Conservation (phyloP, 148 eudicot species). For the Nyssa sinensis region DNA sequence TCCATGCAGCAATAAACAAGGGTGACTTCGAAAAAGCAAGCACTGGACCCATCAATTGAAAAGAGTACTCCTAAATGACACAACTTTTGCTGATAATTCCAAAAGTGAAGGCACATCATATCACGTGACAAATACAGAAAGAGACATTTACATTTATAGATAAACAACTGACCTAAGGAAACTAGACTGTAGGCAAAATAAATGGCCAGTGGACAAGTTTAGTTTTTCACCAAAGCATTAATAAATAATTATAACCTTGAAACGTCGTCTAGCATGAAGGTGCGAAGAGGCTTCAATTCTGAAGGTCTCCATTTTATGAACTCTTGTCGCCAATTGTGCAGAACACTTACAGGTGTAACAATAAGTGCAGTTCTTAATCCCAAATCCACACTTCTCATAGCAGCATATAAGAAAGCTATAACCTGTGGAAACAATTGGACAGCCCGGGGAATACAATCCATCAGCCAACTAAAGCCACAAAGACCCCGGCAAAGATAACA, state of each 20-base stretch:
- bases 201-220: neutral
- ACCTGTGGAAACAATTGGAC: too few relatives aligned
- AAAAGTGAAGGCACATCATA: neutral
- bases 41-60: too few relatives aligned
- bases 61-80: too few relatives aligned
- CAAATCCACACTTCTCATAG: conserved; percentile 87
- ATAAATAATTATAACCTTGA: conserved; percentile 57
- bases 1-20: too few relatives aligned
- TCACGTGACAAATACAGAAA: neutral
- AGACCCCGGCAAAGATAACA: neutral
- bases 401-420: conserved; percentile 88
- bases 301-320: conserved; percentile 84
- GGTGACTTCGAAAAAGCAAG: too few relatives aligned
- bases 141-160: neutral
- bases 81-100: too few relatives aligned
- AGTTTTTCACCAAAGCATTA: neutral
- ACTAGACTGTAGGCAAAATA: neutral
- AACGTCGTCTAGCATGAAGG: conserved; percentile 86
- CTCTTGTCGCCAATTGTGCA: conserved; percentile 96
- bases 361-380: conserved; percentile 85
- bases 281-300: conserved; percentile 83
- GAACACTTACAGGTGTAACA: conserved; percentile 90
- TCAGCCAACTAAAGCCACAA: neutral
- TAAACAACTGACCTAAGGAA: neutral
- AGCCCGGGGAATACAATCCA: conserved; percentile 24